Evolutionary conservation across 345 rosid species (phyloP), one percentile per base, ranked within the genome.

Genomic region (Aquilaria sinensis): DNA sequence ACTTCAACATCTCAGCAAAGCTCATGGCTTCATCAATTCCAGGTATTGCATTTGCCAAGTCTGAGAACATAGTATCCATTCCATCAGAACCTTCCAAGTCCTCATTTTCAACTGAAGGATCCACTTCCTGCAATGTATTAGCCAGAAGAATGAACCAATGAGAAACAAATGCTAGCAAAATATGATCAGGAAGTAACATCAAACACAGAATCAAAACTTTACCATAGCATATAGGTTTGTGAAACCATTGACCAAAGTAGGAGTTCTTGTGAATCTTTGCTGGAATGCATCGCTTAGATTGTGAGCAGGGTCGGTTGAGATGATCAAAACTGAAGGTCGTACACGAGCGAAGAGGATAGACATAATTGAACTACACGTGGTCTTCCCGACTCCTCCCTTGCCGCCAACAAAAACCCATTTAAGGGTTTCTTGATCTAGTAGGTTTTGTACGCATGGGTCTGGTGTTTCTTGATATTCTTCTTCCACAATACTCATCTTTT

Each of bases 361-460:
- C 29, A 95, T 74, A 51, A 91, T 85, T 2, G 97, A 95, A 74
- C 99, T 95, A 77, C 99, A 88, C 9, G 96, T 91, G 53, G 99
- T 95, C 79, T 94, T 94, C 48, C 99, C 97, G 0, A 94, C 97
- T 32, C 99, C 99, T 55, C 99, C 99, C 72, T 94, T 94, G 6
- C 99, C 99, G 31, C 99, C 97, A 29, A 95, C 99, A 69, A 95
- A 95, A 1, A 95, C 96, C 97, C 99, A 95, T 78, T 95, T 91
- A 1, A 95, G 94, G 71, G 73, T 69, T 0, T 95, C 96, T 70
- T 95, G 97, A 30, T 89, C 87, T 67, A 95, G 72, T 34, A 95
- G 74, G 88, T 95, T 95, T 76, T 67, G 78, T 9, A 95, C 65
- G 8, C 84, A 80, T 37, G 84, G 91, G 51, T 87, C 96, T 12